Evolutionary conservation across 2,329 filamentous ascomycete species (phyloP), one percentile per base, ranked within the genome.

Genomic region (Botryotinia globosa): DNA sequence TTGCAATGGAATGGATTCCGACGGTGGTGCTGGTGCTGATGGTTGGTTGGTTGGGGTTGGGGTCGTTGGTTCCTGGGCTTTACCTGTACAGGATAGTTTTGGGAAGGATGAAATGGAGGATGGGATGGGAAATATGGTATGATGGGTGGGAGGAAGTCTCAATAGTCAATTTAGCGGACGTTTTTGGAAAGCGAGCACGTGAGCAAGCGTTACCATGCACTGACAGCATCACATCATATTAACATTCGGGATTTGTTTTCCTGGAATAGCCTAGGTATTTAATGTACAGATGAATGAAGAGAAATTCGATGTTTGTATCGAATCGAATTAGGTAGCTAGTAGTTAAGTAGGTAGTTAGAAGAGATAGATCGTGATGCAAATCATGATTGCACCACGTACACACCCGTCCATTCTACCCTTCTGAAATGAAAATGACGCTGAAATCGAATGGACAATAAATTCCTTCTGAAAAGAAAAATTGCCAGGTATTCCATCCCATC

Each of bases 21-120:
- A 69, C 54, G 71, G 44, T 61, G 37, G 37, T 67, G 10, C 39
- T 39, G 51, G 45, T 63, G 51, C 51, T 54, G 37, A 69, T 69
- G 51, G 34, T 29, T 42, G 54, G 39, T 34, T n/a, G 51, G 10
- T n/a, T 32, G 45, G 37, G 69, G 20, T 58, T 72, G 37, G 37
- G 69, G 20, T 72, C 14, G 29, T 66, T 66, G 63, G n/a, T 68
- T 72, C 48, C 65, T 68, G 65, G 48, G 65, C 37, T 68, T 42
- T 32, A 42, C 12, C 65, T 68, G 37, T 68, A 32, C 34, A 22
- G 37, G 65, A 56, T 42, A 44, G 61, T 64, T 64, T 45, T 45
- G 14, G 42, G 62, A 48, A 34, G 34, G 29, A 32, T 16, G 45
- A 25, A 29, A 39, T 12, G n/a, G 25, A n/a, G 45, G 25, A 58